phyloP scores from a whole-genome alignment of 208 protist species.

The Trypanosoma lewisi region DNA sequence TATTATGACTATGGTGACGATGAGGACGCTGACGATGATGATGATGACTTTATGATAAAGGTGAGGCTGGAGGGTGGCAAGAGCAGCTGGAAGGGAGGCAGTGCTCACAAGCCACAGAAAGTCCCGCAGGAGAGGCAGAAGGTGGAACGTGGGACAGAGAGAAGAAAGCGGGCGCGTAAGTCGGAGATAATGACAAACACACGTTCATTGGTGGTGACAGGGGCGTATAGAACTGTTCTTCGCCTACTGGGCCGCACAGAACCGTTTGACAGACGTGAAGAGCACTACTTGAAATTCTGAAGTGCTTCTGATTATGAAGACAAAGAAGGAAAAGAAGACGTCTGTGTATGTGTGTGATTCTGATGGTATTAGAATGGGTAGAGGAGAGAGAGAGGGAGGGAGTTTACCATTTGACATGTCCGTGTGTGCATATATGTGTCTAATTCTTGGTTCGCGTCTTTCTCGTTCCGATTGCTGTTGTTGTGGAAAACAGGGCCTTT shows the following conservation, averaged over 20 bases:
- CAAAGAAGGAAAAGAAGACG: slow-evolving; percentile 2
- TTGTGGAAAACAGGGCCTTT: too few relatives aligned
- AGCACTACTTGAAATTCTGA: slow-evolving; percentile 80
- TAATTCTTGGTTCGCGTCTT: too few relatives aligned
- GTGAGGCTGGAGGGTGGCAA: slow-evolving; percentile 38
- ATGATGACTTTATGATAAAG: slow-evolving; percentile 73
- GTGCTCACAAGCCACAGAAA: neutral
- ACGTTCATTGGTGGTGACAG: slow-evolving; percentile 37
- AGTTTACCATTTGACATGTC: too few relatives aligned
- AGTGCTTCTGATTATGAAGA: neutral
- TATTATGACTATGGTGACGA: slow-evolving; percentile 14
- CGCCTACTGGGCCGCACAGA: slow-evolving; percentile 60
- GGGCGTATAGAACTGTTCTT: slow-evolving; percentile 58
- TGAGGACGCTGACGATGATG: slow-evolving; percentile 36
- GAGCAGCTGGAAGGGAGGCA: neutral
- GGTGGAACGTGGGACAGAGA: neutral
- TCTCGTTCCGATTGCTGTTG: too few relatives aligned
- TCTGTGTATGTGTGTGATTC: too few relatives aligned
- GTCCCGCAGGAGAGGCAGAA: neutral
- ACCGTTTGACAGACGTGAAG: slow-evolving; percentile 47
- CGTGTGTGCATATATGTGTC: too few relatives aligned
- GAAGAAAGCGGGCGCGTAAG: slow-evolving; percentile 9
- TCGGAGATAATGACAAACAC: neutral
- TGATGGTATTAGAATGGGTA: neutral
- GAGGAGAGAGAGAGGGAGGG: too few relatives aligned